These are phyloP conservation scores for Favolaschia claudopus DNA, from an alignment of 768 basidiomycete genomes.

Conservation along the genomic window DNA sequence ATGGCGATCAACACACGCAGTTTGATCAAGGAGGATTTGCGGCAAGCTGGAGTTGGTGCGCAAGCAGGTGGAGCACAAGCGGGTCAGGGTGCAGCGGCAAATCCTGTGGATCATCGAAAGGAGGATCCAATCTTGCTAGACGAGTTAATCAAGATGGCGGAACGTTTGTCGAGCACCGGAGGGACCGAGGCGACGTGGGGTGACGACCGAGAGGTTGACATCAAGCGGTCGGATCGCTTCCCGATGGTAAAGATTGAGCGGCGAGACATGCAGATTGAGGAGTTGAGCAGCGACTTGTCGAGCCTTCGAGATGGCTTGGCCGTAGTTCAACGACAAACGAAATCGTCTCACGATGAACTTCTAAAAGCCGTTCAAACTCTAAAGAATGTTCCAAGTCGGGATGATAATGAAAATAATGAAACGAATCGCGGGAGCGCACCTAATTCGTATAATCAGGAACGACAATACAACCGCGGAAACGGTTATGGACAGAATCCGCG, in stretches of 20 bases:
- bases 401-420: neutral
- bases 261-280: constrained; percentile 9
- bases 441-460: neutral
- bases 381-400: neutral
- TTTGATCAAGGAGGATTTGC: constrained; percentile 6
- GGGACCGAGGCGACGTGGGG: constrained; percentile 6
- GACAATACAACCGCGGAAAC: neutral
- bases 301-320: constrained; percentile 6
- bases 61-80: too few relatives aligned
- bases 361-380: neutral
- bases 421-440: neutral
- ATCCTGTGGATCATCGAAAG: neutral
- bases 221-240: constrained; percentile 11
- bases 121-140: constrained; percentile 15
- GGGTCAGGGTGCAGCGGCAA: neutral
- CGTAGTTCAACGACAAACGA: constrained; percentile 1
- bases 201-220: neutral
- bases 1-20: constrained; percentile 9
- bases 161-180: constrained; percentile 1
- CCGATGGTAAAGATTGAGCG: constrained; percentile 11
- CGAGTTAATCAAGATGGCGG: constrained; percentile 14
- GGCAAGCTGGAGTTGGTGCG: neutral
- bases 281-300: constrained; percentile 4
- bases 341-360: constrained; percentile 5
- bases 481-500: neutral